Base-by-base conservation (phyloP, 2,329 filamentous ascomycete genomes). In the Diaporthe sp. region DNA sequence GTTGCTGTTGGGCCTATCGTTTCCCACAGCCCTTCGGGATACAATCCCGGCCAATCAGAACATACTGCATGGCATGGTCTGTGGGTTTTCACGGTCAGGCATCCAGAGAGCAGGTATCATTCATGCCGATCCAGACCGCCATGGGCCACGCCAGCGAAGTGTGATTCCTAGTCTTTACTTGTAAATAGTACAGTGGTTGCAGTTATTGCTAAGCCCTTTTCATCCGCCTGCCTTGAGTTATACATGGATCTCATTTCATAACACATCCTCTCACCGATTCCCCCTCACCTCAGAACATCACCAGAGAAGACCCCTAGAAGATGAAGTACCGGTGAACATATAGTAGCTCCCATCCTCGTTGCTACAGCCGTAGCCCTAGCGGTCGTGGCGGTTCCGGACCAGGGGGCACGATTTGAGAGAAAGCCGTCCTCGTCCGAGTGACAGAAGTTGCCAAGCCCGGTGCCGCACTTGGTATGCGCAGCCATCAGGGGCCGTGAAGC, bases 301-400 rank as follows among this genome's bases (percentile, higher is more conserved):
- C 39, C 7, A 1, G 22, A 65, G 15, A 3, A 44, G n/a, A 1
- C 44, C 17, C 12, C n/a, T 34, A 67, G 12, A 67, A 67, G 61
- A 67, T 67, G 44, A 67, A 67, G 61, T 49, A 67, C 25, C 61
- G 55, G 31, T 59, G 44, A 7, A 72, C 55, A 28, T 28, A 59
- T 13, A 59, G 55, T 59, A 72, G 42, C 55, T 49, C 19, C 69
- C 69, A 9, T 31, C 19, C 31, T 37, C 12, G 42, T 51, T 31
- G 31, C 44, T 72, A 31, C 69, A 72, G 55, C 69, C 69, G 3
- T 59, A 4, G 19, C 39, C 69, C 42, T 44, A 42, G 69, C 44
- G 53, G 55, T 37, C 42, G 12, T 59, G 15, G 3, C 22, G 28
- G 31, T 59, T 39, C 42, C 53, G 49, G 25, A 37, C 28, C 28